A percentile compares a stretch with the other conserved stretches of the same genome.
Conservation (phyloP, 768 basidiomycete species). For the Auriscalpium vulgare region DNA sequence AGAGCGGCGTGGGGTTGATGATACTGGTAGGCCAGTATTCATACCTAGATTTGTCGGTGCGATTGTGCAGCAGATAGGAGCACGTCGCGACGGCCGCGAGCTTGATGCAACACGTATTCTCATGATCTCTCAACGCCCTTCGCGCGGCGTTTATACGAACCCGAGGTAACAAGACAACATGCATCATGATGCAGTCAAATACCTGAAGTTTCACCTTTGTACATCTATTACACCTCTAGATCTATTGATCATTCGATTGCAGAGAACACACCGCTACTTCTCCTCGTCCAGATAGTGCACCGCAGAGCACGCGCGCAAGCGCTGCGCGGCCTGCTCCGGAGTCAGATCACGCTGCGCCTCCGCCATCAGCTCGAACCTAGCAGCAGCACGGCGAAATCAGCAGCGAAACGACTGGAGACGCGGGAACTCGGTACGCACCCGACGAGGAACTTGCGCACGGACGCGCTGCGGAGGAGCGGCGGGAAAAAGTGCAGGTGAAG, state of each 20-base stretch:
- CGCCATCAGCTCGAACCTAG: constrained; percentile 82
- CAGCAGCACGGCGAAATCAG: background rate
- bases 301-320: constrained; percentile 46
- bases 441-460: constrained; percentile 82
- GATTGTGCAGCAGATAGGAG: no score
- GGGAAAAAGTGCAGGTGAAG: constrained; percentile 85
- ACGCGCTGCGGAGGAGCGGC: constrained; percentile 74
- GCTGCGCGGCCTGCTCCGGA: constrained; percentile 75
- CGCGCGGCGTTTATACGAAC: no score
- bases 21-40: no score
- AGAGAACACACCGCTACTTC: background rate
- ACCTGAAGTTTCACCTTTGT: no score
- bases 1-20: no score
- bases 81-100: no score
- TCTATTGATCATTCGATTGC: background rate
- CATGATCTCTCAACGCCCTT: no score
- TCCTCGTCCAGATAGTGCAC: constrained; percentile 46
- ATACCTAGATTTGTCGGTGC: no score
- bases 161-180: no score
- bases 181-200: no score
- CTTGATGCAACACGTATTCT: no score
- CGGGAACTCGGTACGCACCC: constrained; percentile 44
- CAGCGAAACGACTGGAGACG: background rate
- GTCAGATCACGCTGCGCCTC: constrained; percentile 89
- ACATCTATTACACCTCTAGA: background rate